A percentile compares a stretch with the other conserved stretches of the same genome.
Conservation (phyloP, 176 grass and related monocot species). For the Musa schizocarpa region DNA sequence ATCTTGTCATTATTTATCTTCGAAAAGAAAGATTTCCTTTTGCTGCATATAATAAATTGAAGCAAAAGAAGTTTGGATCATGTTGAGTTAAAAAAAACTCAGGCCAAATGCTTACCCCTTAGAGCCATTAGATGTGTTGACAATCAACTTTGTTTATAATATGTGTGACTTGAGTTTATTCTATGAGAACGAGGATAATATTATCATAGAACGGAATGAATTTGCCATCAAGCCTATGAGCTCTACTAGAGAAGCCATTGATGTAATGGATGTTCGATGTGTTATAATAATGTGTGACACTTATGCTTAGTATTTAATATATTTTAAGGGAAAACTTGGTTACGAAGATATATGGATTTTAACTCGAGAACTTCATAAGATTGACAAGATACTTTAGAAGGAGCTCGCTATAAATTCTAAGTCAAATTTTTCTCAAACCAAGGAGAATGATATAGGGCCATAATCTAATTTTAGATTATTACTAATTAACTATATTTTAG, state of each 20-base stretch:
- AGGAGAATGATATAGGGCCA: background rate
- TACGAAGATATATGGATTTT: background rate
- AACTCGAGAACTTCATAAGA: background rate
- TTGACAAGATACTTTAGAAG: background rate
- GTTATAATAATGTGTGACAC: background rate
- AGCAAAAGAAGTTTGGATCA: background rate
- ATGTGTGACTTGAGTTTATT: background rate
- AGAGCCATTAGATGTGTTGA: background rate
- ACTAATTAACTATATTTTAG: no score
- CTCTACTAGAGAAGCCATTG: background rate
- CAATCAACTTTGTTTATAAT: background rate
- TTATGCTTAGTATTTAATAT: background rate
- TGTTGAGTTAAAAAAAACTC: background rate
- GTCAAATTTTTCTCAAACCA: background rate
- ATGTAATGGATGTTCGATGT: background rate
- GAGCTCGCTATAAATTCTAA: background rate
- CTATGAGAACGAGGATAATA: background rate
- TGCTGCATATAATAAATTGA: background rate
- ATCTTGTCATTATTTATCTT: background rate
- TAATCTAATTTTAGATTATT: background rate
- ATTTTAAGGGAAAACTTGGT: no score
- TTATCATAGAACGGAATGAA: background rate
- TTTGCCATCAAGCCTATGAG: background rate
- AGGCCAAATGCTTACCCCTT: background rate
- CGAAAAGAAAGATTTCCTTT: background rate